Evolutionary conservation across 2,329 filamentous ascomycete species (phyloP).

Genomic region (Truncatella angustata): DNA sequence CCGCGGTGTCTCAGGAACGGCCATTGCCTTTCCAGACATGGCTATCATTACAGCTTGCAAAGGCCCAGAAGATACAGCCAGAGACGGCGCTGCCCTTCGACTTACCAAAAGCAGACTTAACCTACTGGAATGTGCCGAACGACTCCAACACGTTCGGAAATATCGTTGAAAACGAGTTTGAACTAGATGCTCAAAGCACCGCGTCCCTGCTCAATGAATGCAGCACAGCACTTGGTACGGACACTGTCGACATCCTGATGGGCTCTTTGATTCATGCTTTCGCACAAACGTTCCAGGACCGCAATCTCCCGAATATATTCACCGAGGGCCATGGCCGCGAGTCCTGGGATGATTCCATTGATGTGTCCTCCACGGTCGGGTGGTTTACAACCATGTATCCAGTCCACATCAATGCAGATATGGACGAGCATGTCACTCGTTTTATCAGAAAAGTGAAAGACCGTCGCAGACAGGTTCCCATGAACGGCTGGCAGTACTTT

Average conservation of each 20-base stretch:
- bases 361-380: background rate
- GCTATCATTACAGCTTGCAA: slow-evolving; percentile 15
- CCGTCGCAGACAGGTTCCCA: background rate
- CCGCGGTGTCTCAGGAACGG: slow-evolving; percentile 5
- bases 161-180: slow-evolving; percentile 5
- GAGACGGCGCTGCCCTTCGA: slow-evolving; percentile 5
- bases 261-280: slow-evolving; percentile 8
- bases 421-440: background rate
- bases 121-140: slow-evolving; percentile 5
- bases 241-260: slow-evolving; percentile 9
- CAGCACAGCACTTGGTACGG: slow-evolving; percentile 7
- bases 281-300: background rate
- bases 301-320: slow-evolving; percentile 19
- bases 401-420: background rate
- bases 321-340: slow-evolving; percentile 8
- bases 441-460: slow-evolving; percentile 3
- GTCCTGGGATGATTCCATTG: slow-evolving; percentile 4
- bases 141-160: slow-evolving; percentile 7
- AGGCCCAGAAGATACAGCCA: slow-evolving; percentile 6
- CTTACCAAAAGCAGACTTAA: background rate
- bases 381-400: slow-evolving; percentile 9
- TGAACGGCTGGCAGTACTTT: slow-evolving; percentile 7
- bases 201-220: slow-evolving; percentile 6
- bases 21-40: slow-evolving; percentile 35
- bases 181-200: background rate